Evolutionary conservation across 495 filamentous ascomycete species (phyloP).

Genomic region (Podospora tetraspora): DNA sequence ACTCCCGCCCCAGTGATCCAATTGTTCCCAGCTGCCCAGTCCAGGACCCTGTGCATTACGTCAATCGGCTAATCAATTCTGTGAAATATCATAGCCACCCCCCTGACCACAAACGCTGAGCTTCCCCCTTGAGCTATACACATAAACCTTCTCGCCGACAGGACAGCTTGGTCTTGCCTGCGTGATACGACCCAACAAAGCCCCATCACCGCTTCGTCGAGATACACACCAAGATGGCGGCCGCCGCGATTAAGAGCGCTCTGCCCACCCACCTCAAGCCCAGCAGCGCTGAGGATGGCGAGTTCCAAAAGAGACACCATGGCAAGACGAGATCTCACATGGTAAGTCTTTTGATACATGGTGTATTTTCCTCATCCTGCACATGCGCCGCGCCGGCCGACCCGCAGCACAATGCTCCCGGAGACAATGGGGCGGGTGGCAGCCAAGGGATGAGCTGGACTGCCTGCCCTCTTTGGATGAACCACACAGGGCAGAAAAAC

Average conservation of each 20-base stretch:
- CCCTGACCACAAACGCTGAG: slow-evolving; percentile 4
- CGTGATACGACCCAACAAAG: not conserved
- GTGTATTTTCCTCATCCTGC: not conserved
- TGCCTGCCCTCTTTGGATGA: not conserved
- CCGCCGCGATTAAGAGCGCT: slow-evolving; percentile 56
- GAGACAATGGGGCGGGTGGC: not conserved
- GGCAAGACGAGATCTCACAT: slow-evolving; percentile 94
- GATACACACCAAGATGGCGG: slow-evolving; percentile 55
- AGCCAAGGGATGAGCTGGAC: not conserved
- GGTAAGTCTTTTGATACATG: slow-evolving; percentile 56
- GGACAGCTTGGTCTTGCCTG: slow-evolving; percentile 4
- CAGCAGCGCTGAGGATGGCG: slow-evolving; percentile 47
- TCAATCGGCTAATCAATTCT: slow-evolving; percentile 32
- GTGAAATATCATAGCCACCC: slow-evolving; percentile 13
- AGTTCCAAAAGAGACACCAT: slow-evolving; percentile 69
- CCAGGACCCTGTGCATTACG: slow-evolving; percentile 25
- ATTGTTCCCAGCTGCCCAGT: not conserved
- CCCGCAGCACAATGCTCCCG: not conserved
- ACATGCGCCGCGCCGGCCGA: not conserved
- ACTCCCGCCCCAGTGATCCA: not conserved
- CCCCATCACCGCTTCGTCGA: not conserved
- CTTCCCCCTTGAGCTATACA: slow-evolving; percentile 11
- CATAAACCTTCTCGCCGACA: slow-evolving; percentile 6
- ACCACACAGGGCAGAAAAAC: not conserved
- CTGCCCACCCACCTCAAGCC: slow-evolving; percentile 78